These are phyloP conservation scores for Aspergillus sp. DNA, from an alignment of 2,329 filamentous ascomycete species.

Conservation along the genomic window DNA sequence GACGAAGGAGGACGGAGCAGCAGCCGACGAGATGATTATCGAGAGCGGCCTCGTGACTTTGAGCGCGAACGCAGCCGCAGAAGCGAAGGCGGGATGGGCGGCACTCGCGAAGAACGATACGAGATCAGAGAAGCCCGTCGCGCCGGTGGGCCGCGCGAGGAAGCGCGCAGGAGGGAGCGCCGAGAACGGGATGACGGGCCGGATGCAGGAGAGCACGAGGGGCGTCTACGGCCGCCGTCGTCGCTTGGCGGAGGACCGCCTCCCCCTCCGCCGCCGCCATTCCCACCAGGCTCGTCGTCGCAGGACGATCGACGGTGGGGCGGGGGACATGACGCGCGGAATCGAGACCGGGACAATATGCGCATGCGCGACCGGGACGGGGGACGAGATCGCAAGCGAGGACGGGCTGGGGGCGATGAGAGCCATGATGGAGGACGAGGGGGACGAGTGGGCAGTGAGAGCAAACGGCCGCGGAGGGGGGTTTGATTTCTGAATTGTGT, in stretches of 20 bases:
- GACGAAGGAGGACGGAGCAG: constrained; percentile 15
- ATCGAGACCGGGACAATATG: constrained; percentile 24
- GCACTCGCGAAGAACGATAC: constrained; percentile 15
- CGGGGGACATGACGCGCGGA: constrained; percentile 26
- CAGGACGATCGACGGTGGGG: constrained; percentile 28
- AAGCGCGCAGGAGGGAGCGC: constrained; percentile 25
- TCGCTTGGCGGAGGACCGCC: constrained; percentile 22
- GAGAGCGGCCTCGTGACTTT: constrained; percentile 24
- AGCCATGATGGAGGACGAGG: constrained; percentile 25
- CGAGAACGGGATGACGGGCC: constrained; percentile 28
- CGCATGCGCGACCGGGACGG: constrained; percentile 20
- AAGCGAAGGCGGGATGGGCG: constrained; percentile 17
- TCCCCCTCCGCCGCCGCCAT: constrained; percentile 20
- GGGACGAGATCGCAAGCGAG: constrained; percentile 26
- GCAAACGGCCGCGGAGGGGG: constrained; percentile 33
- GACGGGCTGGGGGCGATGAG: constrained; percentile 28
- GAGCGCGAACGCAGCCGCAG: constrained; percentile 28
- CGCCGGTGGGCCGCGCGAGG: constrained; percentile 23
- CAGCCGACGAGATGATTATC: constrained; percentile 27
- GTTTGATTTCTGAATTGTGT: constrained; percentile 14
- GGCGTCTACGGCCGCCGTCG: constrained; percentile 25
- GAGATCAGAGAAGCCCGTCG: constrained; percentile 26
- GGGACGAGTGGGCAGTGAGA: constrained; percentile 32
- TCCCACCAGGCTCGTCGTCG: constrained; percentile 13
- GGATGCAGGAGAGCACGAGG: constrained; percentile 20